Evolutionary conservation across 805 yeast genomes (phyloP).

Genomic region (Grigorovia jiainica): DNA sequence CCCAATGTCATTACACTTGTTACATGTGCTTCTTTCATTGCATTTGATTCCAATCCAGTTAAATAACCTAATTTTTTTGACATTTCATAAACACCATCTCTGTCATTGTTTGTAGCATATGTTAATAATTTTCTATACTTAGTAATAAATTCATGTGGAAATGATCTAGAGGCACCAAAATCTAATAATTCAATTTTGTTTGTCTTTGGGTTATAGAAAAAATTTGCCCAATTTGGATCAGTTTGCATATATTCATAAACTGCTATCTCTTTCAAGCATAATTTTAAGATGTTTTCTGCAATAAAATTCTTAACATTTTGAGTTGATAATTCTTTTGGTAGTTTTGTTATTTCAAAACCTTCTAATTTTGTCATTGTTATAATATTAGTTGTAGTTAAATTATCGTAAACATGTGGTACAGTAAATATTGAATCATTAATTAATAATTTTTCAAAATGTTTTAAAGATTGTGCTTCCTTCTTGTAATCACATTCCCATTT

Average conservation of each 20-base stretch:
- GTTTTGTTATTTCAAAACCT: constrained; percentile 75
- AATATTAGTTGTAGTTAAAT: constrained; percentile 70
- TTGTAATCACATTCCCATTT: constrained; percentile 97
- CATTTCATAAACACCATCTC: constrained; percentile 50
- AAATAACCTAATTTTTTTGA: constrained; percentile 75
- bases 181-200: constrained; percentile 77
- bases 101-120: constrained; percentile 64
- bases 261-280: constrained; percentile 80
- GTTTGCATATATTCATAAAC: constrained; percentile 90
- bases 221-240: constrained; percentile 99
- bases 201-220: constrained; percentile 66
- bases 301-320: constrained; percentile 74
- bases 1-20: constrained; percentile 86
- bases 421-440: constrained; percentile 51
- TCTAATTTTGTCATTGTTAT: constrained; percentile 83
- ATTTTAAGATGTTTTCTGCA: constrained; percentile 75
- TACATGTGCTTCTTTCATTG: constrained; percentile 87
- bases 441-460: constrained; percentile 54
- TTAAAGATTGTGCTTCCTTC: constrained; percentile 75
- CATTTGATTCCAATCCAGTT: constrained; percentile 80
- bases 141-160: constrained; percentile 52
- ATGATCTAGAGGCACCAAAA: constrained; percentile 91
- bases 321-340: constrained; percentile 40
- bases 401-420: constrained; percentile 75
- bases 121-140: constrained; percentile 65